phyloP scores from a whole-genome alignment of 805 yeast species.

The Zygosaccharomyces bisporus region DNA sequence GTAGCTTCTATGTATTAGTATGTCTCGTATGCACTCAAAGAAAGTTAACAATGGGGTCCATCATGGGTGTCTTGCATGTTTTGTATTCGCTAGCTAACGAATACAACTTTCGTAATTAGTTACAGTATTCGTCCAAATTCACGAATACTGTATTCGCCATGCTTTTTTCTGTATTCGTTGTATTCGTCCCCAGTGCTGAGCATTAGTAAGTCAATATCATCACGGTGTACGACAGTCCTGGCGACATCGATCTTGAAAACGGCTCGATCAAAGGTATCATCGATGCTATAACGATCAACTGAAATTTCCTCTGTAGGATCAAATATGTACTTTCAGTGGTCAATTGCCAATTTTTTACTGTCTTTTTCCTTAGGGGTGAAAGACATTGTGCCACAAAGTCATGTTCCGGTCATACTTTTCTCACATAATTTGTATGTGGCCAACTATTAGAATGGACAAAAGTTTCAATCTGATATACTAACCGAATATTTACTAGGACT shows the following conservation, averaged over 20 bases:
- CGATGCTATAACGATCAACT: not conserved
- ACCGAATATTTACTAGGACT: constrained; percentile 16
- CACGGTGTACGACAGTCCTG: not conserved
- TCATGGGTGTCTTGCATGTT: too few species aligned
- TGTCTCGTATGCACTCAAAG: too few species aligned
- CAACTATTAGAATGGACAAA: not conserved
- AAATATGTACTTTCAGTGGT: not conserved
- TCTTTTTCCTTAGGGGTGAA: not conserved
- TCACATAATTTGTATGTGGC: constrained; percentile 21
- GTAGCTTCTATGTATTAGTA: too few species aligned
- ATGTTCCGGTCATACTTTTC: constrained; percentile 21
- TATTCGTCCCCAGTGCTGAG: too few species aligned
- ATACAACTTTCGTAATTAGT: too few species aligned
- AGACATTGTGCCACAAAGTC: constrained; percentile 11
- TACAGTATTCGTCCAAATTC: too few species aligned
- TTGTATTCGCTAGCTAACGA: too few species aligned
- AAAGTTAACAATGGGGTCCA: too few species aligned
- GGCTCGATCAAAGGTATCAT: not conserved
- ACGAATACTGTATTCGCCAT: too few species aligned
- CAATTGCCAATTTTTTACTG: not conserved
- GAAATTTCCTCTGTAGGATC: not conserved
- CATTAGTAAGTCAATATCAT: too few species aligned
- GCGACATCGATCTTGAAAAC: not conserved
- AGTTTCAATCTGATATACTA: not conserved
- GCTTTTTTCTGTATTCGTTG: too few species aligned